Percentiles rank a stretch among this genome's conserved stretches.
phyloP scores from a whole-genome alignment of 2,329 filamentous ascomycete species.

The Xylariales sp. region DNA sequence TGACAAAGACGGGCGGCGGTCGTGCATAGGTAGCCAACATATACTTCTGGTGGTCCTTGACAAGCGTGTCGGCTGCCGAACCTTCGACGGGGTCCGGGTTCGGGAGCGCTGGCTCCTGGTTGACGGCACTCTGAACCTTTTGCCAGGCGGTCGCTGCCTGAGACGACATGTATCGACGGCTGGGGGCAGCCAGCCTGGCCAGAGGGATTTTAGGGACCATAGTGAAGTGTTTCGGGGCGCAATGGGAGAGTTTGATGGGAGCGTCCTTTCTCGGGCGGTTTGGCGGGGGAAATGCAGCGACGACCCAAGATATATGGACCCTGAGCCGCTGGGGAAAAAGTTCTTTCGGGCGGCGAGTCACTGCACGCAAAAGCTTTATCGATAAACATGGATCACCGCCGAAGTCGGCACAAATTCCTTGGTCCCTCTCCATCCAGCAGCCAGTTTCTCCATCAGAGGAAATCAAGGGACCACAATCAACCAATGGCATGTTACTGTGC shows the following conservation, averaged over 20 bases:
- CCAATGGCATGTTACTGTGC: not conserved
- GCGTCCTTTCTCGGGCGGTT: no score
- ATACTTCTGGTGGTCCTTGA: slow-evolving; percentile 72
- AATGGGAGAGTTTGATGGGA: not conserved
- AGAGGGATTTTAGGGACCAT: slow-evolving; percentile 22
- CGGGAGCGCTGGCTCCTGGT: slow-evolving; percentile 21
- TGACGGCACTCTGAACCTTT: slow-evolving; percentile 17
- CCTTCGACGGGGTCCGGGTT: slow-evolving; percentile 25
- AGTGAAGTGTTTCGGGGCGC: not conserved
- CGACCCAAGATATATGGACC: no score
- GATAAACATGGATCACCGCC: slow-evolving; percentile 4
- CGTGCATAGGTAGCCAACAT: slow-evolving; percentile 97
- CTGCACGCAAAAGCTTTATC: slow-evolving; percentile 3
- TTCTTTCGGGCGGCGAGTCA: not conserved
- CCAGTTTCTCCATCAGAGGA: no score
- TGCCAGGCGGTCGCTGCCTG: slow-evolving; percentile 14
- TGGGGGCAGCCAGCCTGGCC: slow-evolving; percentile 13
- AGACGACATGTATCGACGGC: slow-evolving; percentile 18
- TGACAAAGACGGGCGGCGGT: slow-evolving; percentile 83
- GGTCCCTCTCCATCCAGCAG: no score
- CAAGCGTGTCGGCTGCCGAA: slow-evolving; percentile 59
- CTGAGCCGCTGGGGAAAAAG: no score
- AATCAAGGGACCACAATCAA: no score
- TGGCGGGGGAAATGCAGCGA: no score
- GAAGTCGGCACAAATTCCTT: slow-evolving; percentile 1